Percentiles rank a stretch among this genome's conserved stretches.
Evolutionary conservation across 2,329 filamentous ascomycete genomes (phyloP).

Genomic region (Aspergillus tubingensis): DNA sequence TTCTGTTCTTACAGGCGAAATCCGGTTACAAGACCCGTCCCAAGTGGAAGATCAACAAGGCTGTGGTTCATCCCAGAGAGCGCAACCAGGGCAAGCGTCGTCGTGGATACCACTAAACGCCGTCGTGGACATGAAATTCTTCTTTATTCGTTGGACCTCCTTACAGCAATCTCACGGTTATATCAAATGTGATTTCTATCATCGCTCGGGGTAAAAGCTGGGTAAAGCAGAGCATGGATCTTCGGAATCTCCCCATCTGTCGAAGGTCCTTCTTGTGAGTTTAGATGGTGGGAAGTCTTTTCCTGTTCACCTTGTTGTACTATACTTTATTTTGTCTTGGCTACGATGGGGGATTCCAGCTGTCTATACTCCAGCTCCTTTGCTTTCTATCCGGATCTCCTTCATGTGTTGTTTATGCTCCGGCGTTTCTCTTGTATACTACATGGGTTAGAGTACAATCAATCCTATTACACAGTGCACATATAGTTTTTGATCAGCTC

Average conservation of each 20-base stretch:
- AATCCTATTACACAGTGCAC: not conserved
- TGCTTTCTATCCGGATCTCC: conserved; percentile 11
- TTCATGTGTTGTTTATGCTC: conserved; percentile 11
- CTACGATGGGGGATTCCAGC: conserved; percentile 1
- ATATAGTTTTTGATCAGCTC: not conserved
- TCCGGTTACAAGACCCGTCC: conserved; percentile 81
- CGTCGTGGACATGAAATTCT: conserved; percentile 3
- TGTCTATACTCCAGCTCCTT: conserved; percentile 7
- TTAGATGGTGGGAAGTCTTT: not conserved
- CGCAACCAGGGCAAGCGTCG: conserved; percentile 89
- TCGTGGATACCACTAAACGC: conserved; percentile 60
- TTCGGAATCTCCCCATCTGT: not conserved
- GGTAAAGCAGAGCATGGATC: not conserved
- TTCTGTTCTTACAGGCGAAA: conserved; percentile 47
- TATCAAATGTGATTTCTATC: conserved; percentile 1
- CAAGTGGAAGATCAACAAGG: conserved; percentile 87
- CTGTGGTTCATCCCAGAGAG: conserved; percentile 77
- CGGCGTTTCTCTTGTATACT: conserved; percentile 26
- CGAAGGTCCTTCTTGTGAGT: not conserved
- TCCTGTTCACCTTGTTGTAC: conserved; percentile 7
- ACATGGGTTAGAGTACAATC: conserved; percentile 16
- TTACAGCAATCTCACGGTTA: conserved; percentile 1
- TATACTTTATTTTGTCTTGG: conserved; percentile 9
- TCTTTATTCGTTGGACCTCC: conserved; percentile 9
- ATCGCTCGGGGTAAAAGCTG: not conserved